Conservation (phyloP, 805 yeast genomes). For the Pichia californica region DNA sequence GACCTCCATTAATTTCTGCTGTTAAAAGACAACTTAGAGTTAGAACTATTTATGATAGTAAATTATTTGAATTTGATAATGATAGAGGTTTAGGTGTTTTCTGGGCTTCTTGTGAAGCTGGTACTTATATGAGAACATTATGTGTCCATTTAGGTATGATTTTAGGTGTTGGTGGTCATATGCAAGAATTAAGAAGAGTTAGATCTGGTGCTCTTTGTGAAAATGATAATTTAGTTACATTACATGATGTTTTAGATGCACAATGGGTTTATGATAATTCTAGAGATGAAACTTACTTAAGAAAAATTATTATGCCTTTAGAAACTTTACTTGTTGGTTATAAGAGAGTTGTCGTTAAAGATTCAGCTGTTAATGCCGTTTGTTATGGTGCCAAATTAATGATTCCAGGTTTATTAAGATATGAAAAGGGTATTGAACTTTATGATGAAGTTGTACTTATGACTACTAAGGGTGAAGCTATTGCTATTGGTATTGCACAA, state of each 20-base stretch:
- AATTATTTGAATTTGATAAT: constrained; percentile 91
- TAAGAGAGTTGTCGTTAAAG: constrained; percentile 87
- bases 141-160: constrained; percentile 99
- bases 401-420: constrained; percentile 97
- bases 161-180: constrained; percentile 98
- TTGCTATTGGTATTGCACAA: constrained; percentile 97
- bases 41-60: constrained; percentile 94
- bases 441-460: constrained; percentile 96
- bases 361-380: constrained; percentile 95
- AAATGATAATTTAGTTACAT: constrained; percentile 84
- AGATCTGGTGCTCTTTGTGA: constrained; percentile 95
- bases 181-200: constrained; percentile 99
- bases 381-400: constrained; percentile 98
- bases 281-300: constrained; percentile 90
- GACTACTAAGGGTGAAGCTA: constrained; percentile 99
- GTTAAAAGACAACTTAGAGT: constrained; percentile 98
- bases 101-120: constrained; percentile 99
- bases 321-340: constrained; percentile 91
- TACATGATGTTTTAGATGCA: constrained; percentile 97
- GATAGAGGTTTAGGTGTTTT: constrained; percentile 95
- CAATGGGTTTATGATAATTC: constrained; percentile 97
- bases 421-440: constrained; percentile 95
- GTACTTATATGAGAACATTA: constrained; percentile 98
- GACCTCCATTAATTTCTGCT: constrained; percentile 98
- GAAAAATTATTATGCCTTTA: constrained; percentile 90